phyloP scores from a whole-genome alignment of 2,329 filamentous ascomycete genomes.

The Colletotrichum musicola region DNA sequence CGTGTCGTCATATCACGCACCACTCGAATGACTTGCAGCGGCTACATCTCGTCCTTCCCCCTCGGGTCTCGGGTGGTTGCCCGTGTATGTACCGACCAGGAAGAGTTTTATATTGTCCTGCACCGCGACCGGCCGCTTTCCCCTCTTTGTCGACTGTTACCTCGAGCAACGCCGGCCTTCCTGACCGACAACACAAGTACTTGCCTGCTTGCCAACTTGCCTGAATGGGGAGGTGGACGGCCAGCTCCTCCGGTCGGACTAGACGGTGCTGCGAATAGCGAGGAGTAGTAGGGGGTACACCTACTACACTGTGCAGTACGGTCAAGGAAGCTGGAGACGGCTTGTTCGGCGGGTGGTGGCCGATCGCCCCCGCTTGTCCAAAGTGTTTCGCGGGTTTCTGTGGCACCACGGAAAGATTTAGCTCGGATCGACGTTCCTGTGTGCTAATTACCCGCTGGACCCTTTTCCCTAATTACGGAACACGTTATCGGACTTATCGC shows the following conservation, averaged over 20 bases:
- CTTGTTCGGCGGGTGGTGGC: constrained; percentile 11
- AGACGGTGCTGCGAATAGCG: no score
- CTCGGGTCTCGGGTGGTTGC: constrained; percentile 6
- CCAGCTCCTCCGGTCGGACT: no score
- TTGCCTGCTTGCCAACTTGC: constrained; percentile 3
- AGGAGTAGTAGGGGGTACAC: no score
- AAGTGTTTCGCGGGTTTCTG: constrained; percentile 23
- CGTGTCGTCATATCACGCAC: constrained; percentile 33
- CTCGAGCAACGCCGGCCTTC: not conserved
- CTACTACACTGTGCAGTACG: no score
- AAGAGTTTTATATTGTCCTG: constrained; percentile 19
- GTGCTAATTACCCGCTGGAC: constrained; percentile 29
- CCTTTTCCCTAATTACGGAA: constrained; percentile 31
- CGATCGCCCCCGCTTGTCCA: constrained; percentile 26
- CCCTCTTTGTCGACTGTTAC: constrained; percentile 14
- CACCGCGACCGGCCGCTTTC: constrained; percentile 18
- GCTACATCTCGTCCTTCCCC: constrained; percentile 27
- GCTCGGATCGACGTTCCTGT: constrained; percentile 33
- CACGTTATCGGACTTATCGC: constrained; percentile 27
- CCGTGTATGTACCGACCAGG: constrained; percentile 21
- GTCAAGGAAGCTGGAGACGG: not conserved
- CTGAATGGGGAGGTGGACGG: constrained; percentile 13
- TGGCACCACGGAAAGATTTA: constrained; percentile 32
- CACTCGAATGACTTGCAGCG: constrained; percentile 38
- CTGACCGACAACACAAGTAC: not conserved